Evolutionary conservation across 768 basidiomycete genomes (phyloP), one percentile per base, ranked within the genome.

Genomic region (Russula sp.): DNA sequence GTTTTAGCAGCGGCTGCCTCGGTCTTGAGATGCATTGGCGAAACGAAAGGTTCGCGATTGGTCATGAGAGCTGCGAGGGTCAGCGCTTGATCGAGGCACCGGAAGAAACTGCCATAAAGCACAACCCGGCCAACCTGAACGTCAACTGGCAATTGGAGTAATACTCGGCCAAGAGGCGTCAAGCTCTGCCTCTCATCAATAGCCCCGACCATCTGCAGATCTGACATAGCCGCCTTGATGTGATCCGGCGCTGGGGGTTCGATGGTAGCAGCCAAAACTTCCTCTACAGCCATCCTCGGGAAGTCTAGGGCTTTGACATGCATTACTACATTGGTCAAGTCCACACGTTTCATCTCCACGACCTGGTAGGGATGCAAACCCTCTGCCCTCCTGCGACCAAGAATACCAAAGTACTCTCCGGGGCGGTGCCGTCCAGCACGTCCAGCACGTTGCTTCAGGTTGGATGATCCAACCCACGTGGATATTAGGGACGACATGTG

Each of bases 301-400:
- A 97, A 88, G 71, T 92, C 86, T 39, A 97, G 80, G 9, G 93
- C 93, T 69, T 96, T 97, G 72, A 98, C 83, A 70, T 94, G 94
- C 94, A 98, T 98, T 16, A 96, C 92, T 50, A 95, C 87, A 69
- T 93, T 93, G 68, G 85, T 90, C 67, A 96, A 72, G 72, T 94
- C 93, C 13, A 87, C 83, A 38, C 93, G 81, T 71, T 92, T 92
- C 93, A 98, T 98, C 76, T 97, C 95, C 41, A 97, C 95, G 1
- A 86, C 86, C 72, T 94, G 93, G 70, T 96, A 87, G 32, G 89
- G 81, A 55, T 83, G 79, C 50, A 98, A 78, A 11, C 76, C 73
- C 16, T 75, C 75, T 3, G 86, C 82, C 56, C 86, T 84, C 14
- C 75, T 73, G 60, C 79, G 79, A 52, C 90, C 81, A 34, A 97